Evolutionary conservation across 176 grass and related monocot genomes (phyloP).

Genomic region (Oryza glumipatula): DNA sequence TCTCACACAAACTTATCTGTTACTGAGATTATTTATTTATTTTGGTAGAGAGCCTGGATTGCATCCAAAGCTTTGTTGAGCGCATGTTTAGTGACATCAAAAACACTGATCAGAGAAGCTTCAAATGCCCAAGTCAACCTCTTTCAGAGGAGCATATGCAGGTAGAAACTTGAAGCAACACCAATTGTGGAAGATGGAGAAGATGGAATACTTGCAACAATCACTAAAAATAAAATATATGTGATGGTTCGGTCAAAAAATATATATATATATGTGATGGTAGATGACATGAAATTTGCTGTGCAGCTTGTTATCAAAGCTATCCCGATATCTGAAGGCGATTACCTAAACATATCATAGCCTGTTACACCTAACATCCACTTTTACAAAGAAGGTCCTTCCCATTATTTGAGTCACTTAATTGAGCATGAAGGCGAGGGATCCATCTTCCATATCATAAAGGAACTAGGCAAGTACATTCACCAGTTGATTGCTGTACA

Average conservation of each 20-base stretch:
- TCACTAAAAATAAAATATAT: slow-evolving; percentile 24
- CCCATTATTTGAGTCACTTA: slow-evolving; percentile 73
- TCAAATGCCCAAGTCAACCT: slow-evolving; percentile 72
- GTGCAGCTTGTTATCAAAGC: slow-evolving; percentile 84
- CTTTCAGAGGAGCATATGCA: slow-evolving; percentile 82
- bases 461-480: slow-evolving; percentile 75
- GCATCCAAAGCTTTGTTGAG: slow-evolving; percentile 80
- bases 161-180: slow-evolving; percentile 53
- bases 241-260: not conserved
- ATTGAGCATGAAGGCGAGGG: slow-evolving; percentile 92
- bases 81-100: slow-evolving; percentile 60
- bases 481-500: slow-evolving; percentile 23
- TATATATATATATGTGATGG: not conserved
- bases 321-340: slow-evolving; percentile 74
- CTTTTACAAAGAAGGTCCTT: slow-evolving; percentile 82
- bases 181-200: slow-evolving; percentile 13
- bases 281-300: slow-evolving; percentile 25
- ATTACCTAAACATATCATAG: slow-evolving; percentile 75
- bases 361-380: slow-evolving; percentile 68
- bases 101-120: slow-evolving; percentile 54
- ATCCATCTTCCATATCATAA: slow-evolving; percentile 84
- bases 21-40: slow-evolving; percentile 21
- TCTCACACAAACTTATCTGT: slow-evolving; percentile 10
- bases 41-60: slow-evolving; percentile 77
- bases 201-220: not conserved